phyloP scores from a whole-genome alignment of 208 protist species.

The Crithidia bombi region DNA sequence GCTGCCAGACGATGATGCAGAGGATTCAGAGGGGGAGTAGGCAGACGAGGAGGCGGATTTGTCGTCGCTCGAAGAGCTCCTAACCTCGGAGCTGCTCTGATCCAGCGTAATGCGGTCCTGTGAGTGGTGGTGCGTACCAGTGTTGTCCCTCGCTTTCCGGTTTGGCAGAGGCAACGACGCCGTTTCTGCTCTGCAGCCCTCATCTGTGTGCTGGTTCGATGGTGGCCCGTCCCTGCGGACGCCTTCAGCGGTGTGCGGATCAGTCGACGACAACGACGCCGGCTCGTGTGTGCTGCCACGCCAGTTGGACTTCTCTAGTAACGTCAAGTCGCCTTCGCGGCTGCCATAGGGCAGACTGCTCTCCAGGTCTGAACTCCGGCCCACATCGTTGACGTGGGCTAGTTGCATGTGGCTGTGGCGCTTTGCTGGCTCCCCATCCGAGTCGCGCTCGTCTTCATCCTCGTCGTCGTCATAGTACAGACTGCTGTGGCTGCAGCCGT shows the following conservation, averaged over 20 bases:
- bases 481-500: slow-evolving; percentile 12
- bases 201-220: background rate
- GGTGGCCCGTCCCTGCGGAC: background rate
- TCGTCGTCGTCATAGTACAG: slow-evolving; percentile 12
- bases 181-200: background rate
- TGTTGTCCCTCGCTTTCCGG: background rate
- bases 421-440: background rate
- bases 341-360: slow-evolving; percentile 34
- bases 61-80: background rate
- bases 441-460: background rate
- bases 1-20: background rate
- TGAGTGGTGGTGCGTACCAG: slow-evolving; percentile 4
- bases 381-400: background rate
- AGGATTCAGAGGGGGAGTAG: background rate
- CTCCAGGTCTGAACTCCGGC: background rate
- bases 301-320: background rate
- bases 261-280: background rate
- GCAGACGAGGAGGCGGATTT: background rate
- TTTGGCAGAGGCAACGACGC: background rate
- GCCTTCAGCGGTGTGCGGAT: background rate
- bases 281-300: background rate
- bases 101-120: slow-evolving; percentile 26
- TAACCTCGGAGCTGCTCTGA: slow-evolving; percentile 14
- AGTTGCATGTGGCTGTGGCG: background rate
- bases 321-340: slow-evolving; percentile 17